Conservation (phyloP, 2,329 filamentous ascomycete genomes). For the Truncatella angustata region DNA sequence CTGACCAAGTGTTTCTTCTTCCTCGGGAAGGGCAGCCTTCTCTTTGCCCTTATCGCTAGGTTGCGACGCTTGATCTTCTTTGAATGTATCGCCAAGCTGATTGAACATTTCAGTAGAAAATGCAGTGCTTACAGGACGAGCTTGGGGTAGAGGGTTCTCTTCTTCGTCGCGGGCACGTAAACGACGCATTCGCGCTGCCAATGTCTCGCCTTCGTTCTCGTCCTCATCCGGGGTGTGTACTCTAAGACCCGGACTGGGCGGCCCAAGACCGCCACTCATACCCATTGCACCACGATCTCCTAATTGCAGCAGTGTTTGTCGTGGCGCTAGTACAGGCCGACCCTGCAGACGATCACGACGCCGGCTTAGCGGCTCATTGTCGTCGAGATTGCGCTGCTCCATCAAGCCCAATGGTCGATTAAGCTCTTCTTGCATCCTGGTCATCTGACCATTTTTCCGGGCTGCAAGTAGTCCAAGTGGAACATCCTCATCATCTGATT, state of each 20-base stretch:
- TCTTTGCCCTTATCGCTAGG: conserved; percentile 30
- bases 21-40: conserved; percentile 37
- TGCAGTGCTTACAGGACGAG: conserved; percentile 60
- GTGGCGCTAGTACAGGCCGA: conserved; percentile 41
- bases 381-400: conserved; percentile 81
- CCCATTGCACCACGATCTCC: conserved; percentile 22
- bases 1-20: conserved; percentile 78
- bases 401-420: conserved; percentile 71
- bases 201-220: conserved; percentile 62
- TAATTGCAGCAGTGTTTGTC: conserved; percentile 44
- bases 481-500: conserved; percentile 57
- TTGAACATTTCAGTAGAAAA: conserved; percentile 70
- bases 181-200: conserved; percentile 63
- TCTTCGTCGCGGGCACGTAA: conserved; percentile 57
- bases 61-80: conserved; percentile 32
- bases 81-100: conserved; percentile 55
- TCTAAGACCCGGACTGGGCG: conserved; percentile 27
- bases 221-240: conserved; percentile 37
- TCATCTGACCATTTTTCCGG: conserved; percentile 56
- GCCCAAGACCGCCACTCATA: conserved; percentile 22
- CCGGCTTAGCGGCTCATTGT: conserved; percentile 83
- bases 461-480: conserved; percentile 81
- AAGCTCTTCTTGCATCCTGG: conserved; percentile 47
- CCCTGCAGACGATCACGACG: conserved; percentile 75
- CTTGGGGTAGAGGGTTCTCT: conserved; percentile 45